A percentile compares a stretch with the other conserved stretches of the same genome.
Conservation (phyloP, 1,139 yeast genomes). For the Taphrina deformans region DNA sequence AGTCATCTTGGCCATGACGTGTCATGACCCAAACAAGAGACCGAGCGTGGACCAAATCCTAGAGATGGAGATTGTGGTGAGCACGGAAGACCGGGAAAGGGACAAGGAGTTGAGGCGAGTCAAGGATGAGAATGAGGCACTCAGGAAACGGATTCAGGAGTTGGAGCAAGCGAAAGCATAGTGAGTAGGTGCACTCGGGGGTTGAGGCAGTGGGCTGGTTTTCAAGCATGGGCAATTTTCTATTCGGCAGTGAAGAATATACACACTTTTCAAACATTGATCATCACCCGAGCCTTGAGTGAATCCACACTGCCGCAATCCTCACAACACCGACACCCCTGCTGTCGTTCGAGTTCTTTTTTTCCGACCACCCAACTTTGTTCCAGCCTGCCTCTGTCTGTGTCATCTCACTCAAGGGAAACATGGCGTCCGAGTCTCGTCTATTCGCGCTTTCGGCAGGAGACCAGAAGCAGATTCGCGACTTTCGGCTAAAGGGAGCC, state of each 20-base stretch:
- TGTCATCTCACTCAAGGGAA: no score
- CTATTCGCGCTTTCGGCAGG: slow-evolving; percentile 17
- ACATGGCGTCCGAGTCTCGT: slow-evolving; percentile 27
- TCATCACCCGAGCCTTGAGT: neutral
- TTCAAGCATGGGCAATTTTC: neutral
- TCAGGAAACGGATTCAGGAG: slow-evolving; percentile 12
- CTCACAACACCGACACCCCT: neutral
- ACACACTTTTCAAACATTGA: neutral
- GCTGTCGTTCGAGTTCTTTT: no score
- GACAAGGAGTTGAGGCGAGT: slow-evolving; percentile 5
- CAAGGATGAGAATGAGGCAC: slow-evolving; percentile 7
- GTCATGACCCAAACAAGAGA: slow-evolving; percentile 31
- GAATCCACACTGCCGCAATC: neutral
- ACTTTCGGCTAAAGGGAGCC: slow-evolving; percentile 12
- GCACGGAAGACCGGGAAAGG: slow-evolving; percentile 1
- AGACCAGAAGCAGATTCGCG: slow-evolving; percentile 9
- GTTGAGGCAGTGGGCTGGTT: no score
- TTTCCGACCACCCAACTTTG: no score
- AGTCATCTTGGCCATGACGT: slow-evolving; percentile 33
- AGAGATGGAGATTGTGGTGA: slow-evolving; percentile 26
- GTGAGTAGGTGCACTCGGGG: no score
- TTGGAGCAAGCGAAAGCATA: slow-evolving; percentile 22
- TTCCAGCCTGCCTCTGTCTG: no score
- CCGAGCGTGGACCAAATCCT: slow-evolving; percentile 22
- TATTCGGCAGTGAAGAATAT: neutral